Conservation (phyloP, 2,329 filamentous ascomycete genomes). For the Talaromyces sp. region DNA sequence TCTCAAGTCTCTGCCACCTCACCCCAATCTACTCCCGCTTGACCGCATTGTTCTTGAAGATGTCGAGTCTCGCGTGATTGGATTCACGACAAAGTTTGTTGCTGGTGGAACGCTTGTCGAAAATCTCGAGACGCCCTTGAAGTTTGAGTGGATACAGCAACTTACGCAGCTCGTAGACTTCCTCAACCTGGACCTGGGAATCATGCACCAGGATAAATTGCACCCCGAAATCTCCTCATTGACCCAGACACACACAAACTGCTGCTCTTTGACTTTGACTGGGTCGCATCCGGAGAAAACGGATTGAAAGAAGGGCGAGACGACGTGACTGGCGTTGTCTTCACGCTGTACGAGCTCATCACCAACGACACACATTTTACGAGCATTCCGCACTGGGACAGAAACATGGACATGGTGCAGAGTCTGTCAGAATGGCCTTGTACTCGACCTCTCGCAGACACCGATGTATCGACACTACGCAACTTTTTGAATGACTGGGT, state of each 20-base stretch:
- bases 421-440: slow-evolving; percentile 13
- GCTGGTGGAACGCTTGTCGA: slow-evolving; percentile 17
- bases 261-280: slow-evolving; percentile 21
- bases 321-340: slow-evolving; percentile 19
- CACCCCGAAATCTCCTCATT: slow-evolving; percentile 24
- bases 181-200: slow-evolving; percentile 14
- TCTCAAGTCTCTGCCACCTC: slow-evolving; percentile 18
- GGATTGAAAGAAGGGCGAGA: slow-evolving; percentile 16
- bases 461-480: slow-evolving; percentile 14
- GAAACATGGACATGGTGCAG: slow-evolving; percentile 17
- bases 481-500: slow-evolving; percentile 15
- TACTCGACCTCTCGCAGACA: slow-evolving; percentile 13
- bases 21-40: slow-evolving; percentile 25
- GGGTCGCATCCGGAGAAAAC: slow-evolving; percentile 15
- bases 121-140: slow-evolving; percentile 16
- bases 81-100: slow-evolving; percentile 23
- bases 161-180: slow-evolving; percentile 20
- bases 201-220: slow-evolving; percentile 30
- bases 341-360: slow-evolving; percentile 23
- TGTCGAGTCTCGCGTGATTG: slow-evolving; percentile 20
- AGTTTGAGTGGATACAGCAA: slow-evolving; percentile 20
- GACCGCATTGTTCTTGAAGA: slow-evolving; percentile 21
- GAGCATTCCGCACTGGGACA: slow-evolving; percentile 18
- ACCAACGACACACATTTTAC: slow-evolving; percentile 19
- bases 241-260: slow-evolving; percentile 17